These are phyloP conservation scores for Rhodotorula sp. DNA, from an alignment of 1,284 basidiomycete species.

Conservation along the genomic window DNA sequence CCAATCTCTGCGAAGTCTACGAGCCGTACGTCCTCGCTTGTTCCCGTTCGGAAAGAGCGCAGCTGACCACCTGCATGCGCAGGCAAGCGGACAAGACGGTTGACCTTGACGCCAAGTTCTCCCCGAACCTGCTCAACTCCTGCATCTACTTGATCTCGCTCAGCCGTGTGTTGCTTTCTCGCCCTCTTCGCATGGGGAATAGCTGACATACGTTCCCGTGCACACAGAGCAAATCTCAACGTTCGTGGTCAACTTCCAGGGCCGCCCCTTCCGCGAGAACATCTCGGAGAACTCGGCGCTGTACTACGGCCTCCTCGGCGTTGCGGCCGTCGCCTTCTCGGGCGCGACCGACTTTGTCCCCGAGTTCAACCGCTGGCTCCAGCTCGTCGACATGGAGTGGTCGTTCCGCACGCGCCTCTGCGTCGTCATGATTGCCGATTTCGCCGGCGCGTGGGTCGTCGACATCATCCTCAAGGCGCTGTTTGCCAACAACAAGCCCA, in stretches of 20 bases:
- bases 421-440: constrained; percentile 80
- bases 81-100: constrained; percentile 68
- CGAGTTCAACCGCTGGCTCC: constrained; percentile 93
- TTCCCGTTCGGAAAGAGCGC: background rate
- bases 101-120: constrained; percentile 91
- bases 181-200: too few relatives aligned
- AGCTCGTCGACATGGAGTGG: constrained; percentile 87
- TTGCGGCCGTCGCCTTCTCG: constrained; percentile 80
- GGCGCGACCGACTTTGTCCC: constrained; percentile 86
- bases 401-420: constrained; percentile 82
- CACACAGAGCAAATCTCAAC: constrained; percentile 75
- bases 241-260: constrained; percentile 93
- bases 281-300: constrained; percentile 88
- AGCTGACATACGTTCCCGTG: constrained; percentile 48
- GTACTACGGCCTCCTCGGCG: constrained; percentile 86
- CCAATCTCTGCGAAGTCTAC: constrained; percentile 70
- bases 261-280: constrained; percentile 92
- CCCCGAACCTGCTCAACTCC: constrained; percentile 87
- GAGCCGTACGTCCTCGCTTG: constrained; percentile 66
- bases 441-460: constrained; percentile 80
- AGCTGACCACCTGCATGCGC: constrained; percentile 21
- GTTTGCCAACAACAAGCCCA: constrained; percentile 71
- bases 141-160: constrained; percentile 85
- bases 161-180: background rate
- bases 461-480: constrained; percentile 80